phyloP scores from a whole-genome alignment of 2,329 filamentous ascomycete species.

The Exophiala bonariae region DNA sequence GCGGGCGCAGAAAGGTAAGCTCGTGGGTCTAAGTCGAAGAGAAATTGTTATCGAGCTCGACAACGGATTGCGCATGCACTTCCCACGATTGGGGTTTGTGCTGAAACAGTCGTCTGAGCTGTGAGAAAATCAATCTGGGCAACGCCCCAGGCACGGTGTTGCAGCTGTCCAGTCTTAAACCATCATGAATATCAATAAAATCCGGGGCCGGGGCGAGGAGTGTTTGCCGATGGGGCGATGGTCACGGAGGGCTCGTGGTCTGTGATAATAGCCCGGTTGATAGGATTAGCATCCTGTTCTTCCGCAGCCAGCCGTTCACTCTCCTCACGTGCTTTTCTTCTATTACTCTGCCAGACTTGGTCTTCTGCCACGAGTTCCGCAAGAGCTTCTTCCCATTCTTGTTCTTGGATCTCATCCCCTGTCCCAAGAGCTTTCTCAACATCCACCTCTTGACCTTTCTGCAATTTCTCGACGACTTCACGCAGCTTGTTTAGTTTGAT shows the following conservation, averaged over 20 bases:
- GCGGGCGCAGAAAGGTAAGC: conserved; percentile 8
- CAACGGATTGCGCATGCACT: conserved; percentile 17
- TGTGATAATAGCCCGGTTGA: conserved; percentile 14
- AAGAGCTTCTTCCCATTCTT: conserved; percentile 74
- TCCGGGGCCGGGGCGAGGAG: conserved; percentile 13
- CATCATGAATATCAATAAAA: conserved; percentile 26
- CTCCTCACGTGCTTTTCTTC: conserved; percentile 20
- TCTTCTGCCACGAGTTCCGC: conserved; percentile 27
- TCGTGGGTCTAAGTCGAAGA: conserved; percentile 12
- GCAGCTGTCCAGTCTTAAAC: too few species aligned
- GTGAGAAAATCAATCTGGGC: too few species aligned
- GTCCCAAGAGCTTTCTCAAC: conserved; percentile 80
- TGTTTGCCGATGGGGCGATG: not conserved
- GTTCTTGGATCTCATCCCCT: conserved; percentile 71
- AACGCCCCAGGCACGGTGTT: too few species aligned
- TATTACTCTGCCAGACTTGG: conserved; percentile 25
- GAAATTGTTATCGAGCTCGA: conserved; percentile 17
- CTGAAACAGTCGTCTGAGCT: conserved; percentile 7
- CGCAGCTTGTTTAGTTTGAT: conserved; percentile 73
- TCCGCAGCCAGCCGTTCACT: conserved; percentile 19
- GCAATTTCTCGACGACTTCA: conserved; percentile 57
- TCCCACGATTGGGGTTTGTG: conserved; percentile 15
- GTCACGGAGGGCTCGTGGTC: not conserved
- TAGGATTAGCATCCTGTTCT: conserved; percentile 25
- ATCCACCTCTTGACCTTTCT: conserved; percentile 66